Conservation (phyloP, 1,284 basidiomycete species). For the Ganoderma multipileum region DNA sequence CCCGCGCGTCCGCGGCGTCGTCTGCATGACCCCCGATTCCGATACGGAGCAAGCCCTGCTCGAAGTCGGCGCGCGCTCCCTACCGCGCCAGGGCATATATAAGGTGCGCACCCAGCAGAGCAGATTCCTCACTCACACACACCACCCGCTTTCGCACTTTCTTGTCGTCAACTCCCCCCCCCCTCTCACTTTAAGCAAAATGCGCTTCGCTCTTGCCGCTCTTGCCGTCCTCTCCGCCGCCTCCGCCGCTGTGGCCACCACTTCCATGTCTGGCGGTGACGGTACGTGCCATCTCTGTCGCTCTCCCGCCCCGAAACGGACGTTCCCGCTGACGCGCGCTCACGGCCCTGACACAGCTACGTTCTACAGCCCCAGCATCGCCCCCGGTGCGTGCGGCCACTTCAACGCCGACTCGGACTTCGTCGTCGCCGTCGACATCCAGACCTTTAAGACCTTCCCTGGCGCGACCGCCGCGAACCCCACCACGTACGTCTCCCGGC, state of each 20-base stretch:
- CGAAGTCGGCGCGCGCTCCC: not conserved
- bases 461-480: conserved; percentile 29
- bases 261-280: conserved; percentile 17
- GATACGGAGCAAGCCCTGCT: conserved; percentile 2
- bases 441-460: conserved; percentile 29
- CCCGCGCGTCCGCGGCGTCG: not conserved
- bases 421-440: conserved; percentile 28
- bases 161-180: conserved; percentile 7
- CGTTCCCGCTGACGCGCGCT: not conserved
- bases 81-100: conserved; percentile 4
- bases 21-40: not conserved
- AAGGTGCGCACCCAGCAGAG: not conserved
- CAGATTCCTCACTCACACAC: conserved; percentile 17
- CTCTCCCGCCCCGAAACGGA: not conserved
- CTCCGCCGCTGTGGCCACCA: conserved; percentile 18
- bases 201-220: conserved; percentile 26
- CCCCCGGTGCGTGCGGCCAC: conserved; percentile 29
- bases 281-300: conserved; percentile 5
- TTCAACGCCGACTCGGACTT: conserved; percentile 31
- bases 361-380: conserved; percentile 31
- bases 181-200: conserved; percentile 17
- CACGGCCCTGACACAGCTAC: not conserved
- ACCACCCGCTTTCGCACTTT: conserved; percentile 17
- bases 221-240: conserved; percentile 21
- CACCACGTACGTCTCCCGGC: conserved; percentile 20